Evolutionary conservation across 352 stramenopile genomes (phyloP).

Genomic region (Sclerospora graminicola): DNA sequence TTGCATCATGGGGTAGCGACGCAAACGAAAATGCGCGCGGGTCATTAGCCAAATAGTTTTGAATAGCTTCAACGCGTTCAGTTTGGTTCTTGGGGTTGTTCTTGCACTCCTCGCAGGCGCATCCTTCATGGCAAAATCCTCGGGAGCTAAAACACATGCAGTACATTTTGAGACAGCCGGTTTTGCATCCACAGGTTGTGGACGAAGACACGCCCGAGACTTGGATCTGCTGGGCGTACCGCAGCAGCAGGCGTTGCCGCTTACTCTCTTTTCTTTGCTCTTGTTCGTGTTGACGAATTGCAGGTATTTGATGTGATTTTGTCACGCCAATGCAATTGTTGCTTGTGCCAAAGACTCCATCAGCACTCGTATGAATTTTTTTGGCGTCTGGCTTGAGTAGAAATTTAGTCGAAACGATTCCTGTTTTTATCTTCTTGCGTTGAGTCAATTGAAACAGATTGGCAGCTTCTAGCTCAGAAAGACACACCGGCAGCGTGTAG

Average conservation of each 20-base stretch:
- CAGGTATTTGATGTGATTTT: slow-evolving; percentile 10
- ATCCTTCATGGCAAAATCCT: slow-evolving; percentile 67
- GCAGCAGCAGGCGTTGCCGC: slow-evolving; percentile 32
- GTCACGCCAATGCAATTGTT: slow-evolving; percentile 1
- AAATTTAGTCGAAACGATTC: not conserved
- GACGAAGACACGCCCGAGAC: slow-evolving; percentile 57
- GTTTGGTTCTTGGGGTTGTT: slow-evolving; percentile 44
- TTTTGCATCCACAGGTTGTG: slow-evolving; percentile 80
- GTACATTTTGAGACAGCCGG: slow-evolving; percentile 81
- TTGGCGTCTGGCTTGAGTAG: slow-evolving; percentile 2
- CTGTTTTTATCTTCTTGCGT: slow-evolving; percentile 17
- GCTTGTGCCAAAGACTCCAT: not conserved
- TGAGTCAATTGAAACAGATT: slow-evolving; percentile 21
- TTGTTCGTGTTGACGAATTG: slow-evolving; percentile 11
- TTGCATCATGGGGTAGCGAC: slow-evolving; percentile 19
- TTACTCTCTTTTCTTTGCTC: slow-evolving; percentile 33
- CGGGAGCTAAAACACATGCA: slow-evolving; percentile 77
- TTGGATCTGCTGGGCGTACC: slow-evolving; percentile 62
- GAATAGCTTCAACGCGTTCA: slow-evolving; percentile 67
- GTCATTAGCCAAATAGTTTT: slow-evolving; percentile 66
- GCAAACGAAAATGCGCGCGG: slow-evolving; percentile 66
- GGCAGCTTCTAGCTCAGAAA: slow-evolving; percentile 34
- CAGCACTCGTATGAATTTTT: slow-evolving; percentile 2
- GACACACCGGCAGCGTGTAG: slow-evolving; percentile 23
- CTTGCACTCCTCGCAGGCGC: slow-evolving; percentile 63